These are phyloP conservation scores for Penicillium macrosclerotiorum DNA, from an alignment of 495 filamentous ascomycete genomes.

Conservation along the genomic window DNA sequence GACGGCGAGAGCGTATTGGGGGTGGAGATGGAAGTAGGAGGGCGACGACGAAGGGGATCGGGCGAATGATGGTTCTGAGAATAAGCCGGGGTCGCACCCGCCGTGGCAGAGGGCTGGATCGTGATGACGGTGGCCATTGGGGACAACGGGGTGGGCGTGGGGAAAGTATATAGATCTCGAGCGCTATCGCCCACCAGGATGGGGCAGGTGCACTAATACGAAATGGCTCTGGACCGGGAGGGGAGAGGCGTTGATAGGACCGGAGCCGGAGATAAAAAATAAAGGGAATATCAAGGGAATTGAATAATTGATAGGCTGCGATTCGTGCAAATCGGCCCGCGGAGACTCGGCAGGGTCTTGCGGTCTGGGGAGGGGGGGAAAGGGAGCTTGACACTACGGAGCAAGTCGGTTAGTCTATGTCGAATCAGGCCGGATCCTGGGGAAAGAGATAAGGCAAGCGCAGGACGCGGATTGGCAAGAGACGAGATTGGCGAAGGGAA, in stretches of 20 bases:
- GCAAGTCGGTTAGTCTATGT: too few relatives aligned
- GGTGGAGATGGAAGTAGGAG: conserved; percentile 17
- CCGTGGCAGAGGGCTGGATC: conserved; percentile 41
- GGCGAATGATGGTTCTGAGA: conserved; percentile 26
- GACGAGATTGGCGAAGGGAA: too few relatives aligned
- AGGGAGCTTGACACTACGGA: too few relatives aligned
- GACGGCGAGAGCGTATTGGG: conserved; percentile 29
- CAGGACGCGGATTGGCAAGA: too few relatives aligned
- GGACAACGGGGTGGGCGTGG: background rate
- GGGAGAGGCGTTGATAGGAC: background rate
- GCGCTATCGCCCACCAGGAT: background rate
- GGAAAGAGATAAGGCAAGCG: conserved; percentile 1
- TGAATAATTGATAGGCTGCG: conserved; percentile 11
- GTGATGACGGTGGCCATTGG: conserved; percentile 48
- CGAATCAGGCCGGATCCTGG: too few relatives aligned
- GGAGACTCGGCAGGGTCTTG: conserved; percentile 3
- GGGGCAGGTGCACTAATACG: background rate
- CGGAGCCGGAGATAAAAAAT: conserved; percentile 5
- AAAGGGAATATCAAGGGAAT: background rate
- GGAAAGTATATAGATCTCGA: conserved; percentile 4
- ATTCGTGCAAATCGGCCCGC: conserved; percentile 11
- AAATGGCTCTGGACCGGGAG: background rate
- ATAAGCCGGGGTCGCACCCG: conserved; percentile 21
- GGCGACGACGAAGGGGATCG: conserved; percentile 27
- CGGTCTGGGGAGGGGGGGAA: background rate